Evolutionary conservation across 169 alveolate species (phyloP).

Genomic region (Perkinsus marinus): DNA sequence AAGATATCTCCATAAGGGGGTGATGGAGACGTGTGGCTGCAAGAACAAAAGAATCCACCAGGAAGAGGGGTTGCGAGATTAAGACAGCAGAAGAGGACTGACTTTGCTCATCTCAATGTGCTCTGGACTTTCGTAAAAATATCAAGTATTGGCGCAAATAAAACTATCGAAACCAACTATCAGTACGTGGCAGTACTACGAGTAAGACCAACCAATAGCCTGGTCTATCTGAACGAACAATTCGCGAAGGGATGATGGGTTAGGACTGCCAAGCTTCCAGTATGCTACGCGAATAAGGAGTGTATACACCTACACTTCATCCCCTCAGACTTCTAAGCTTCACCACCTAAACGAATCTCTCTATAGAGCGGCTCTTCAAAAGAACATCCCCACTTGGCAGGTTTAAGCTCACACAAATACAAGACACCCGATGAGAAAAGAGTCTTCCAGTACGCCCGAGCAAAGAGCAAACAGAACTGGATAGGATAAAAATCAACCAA

Average conservation of each 20-base stretch:
- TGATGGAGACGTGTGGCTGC: too few relatives aligned
- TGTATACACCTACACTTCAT: neutral
- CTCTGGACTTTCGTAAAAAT: too few relatives aligned
- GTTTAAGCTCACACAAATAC: neutral
- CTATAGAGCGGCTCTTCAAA: too few relatives aligned
- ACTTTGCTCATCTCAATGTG: too few relatives aligned
- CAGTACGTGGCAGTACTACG: too few relatives aligned
- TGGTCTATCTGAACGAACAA: neutral
- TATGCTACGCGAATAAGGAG: neutral
- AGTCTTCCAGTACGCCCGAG: neutral
- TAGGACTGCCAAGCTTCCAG: neutral
- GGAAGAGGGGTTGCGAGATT: too few relatives aligned
- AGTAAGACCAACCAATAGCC: too few relatives aligned
- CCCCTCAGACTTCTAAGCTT: neutral
- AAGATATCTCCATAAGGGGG: too few relatives aligned
- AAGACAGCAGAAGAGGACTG: too few relatives aligned
- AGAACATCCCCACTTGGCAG: neutral
- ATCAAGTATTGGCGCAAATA: too few relatives aligned
- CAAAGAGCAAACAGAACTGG: neutral
- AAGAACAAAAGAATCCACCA: too few relatives aligned
- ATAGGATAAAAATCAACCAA: neutral
- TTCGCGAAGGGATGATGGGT: neutral
- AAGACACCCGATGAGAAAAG: neutral
- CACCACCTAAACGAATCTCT: neutral
- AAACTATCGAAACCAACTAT: too few relatives aligned